These are phyloP conservation scores for Gleditsia sinensis DNA, from an alignment of 306 rosid genomes.

Conservation along the genomic window DNA sequence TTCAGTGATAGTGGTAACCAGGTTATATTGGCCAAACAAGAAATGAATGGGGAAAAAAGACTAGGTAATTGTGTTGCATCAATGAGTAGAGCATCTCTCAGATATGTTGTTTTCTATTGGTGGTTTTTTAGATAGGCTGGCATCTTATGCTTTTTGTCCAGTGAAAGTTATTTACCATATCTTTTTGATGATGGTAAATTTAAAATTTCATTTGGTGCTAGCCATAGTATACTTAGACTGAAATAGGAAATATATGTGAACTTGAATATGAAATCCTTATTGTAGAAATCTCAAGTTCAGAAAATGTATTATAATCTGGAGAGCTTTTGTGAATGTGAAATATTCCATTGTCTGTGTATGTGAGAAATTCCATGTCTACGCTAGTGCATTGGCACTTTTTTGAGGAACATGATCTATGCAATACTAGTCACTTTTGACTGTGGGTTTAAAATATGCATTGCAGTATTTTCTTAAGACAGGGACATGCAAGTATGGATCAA, in stretches of 20 bases:
- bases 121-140: slow-evolving; percentile 15
- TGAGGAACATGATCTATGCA: background rate
- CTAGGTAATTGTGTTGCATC: slow-evolving; percentile 16
- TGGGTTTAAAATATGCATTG: slow-evolving; percentile 36
- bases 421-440: slow-evolving; percentile 21
- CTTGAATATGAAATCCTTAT: background rate
- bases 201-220: slow-evolving; percentile 15
- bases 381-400: slow-evolving; percentile 1
- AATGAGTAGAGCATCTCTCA: slow-evolving; percentile 2
- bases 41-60: slow-evolving; percentile 6
- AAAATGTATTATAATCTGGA: background rate
- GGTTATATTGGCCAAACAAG: background rate
- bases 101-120: slow-evolving; percentile 17
- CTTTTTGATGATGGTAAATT: background rate
- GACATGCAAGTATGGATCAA: slow-evolving; percentile 93
- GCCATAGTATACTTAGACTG: background rate
- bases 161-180: slow-evolving; percentile 11
- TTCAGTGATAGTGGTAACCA: background rate
- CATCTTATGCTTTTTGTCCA: slow-evolving; percentile 27
- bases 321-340: slow-evolving; percentile 5
- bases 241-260: background rate
- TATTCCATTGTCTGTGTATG: background rate
- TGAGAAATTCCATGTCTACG: slow-evolving; percentile 18
- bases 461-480: slow-evolving; percentile 99
- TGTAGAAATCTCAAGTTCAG: slow-evolving; percentile 11